Conservation (phyloP, 148 eudicot genomes). For the Limonium bicolor region DNA sequence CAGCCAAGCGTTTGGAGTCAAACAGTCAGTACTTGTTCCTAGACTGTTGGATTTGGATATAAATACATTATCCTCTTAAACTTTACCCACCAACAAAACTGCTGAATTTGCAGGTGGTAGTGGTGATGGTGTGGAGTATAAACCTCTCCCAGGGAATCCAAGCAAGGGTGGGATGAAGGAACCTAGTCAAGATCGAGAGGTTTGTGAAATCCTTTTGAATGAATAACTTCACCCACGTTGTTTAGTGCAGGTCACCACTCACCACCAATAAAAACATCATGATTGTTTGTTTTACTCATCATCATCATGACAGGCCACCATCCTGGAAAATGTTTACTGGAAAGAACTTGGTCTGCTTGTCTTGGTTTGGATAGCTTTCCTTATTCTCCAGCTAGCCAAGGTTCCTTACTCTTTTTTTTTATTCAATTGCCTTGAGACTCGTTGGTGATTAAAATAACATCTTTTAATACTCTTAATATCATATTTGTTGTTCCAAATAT, state of each 20-base stretch:
- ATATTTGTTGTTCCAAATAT: slow-evolving; percentile 1
- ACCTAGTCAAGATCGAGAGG: slow-evolving; percentile 28
- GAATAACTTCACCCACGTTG: neutral
- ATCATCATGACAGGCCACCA: slow-evolving; percentile 30
- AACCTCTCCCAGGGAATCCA: slow-evolving; percentile 64
- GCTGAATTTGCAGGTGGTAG: slow-evolving; percentile 17
- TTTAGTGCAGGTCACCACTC: slow-evolving; percentile 2
- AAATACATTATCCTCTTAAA: neutral
- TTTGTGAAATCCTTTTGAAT: slow-evolving; percentile 9
- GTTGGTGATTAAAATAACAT: neutral
- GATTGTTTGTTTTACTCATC: too few relatives aligned
- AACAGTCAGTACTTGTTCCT: slow-evolving; percentile 32
- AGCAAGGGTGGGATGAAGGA: slow-evolving; percentile 15
- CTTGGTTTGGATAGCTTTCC: slow-evolving; percentile 74
- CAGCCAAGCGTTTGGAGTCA: slow-evolving; percentile 27
- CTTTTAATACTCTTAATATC: slow-evolving; percentile 1
- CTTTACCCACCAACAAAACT: neutral
- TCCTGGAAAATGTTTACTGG: slow-evolving; percentile 65
- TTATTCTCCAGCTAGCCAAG: slow-evolving; percentile 62
- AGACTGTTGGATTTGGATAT: neutral
- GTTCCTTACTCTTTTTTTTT: slow-evolving; percentile 10
- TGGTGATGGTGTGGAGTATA: slow-evolving; percentile 48
- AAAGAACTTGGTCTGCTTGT: slow-evolving; percentile 69
- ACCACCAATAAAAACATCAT: too few relatives aligned
- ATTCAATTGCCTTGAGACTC: neutral